Conservation (phyloP, 1,284 basidiomycete genomes). For the Tilletia caries region DNA sequence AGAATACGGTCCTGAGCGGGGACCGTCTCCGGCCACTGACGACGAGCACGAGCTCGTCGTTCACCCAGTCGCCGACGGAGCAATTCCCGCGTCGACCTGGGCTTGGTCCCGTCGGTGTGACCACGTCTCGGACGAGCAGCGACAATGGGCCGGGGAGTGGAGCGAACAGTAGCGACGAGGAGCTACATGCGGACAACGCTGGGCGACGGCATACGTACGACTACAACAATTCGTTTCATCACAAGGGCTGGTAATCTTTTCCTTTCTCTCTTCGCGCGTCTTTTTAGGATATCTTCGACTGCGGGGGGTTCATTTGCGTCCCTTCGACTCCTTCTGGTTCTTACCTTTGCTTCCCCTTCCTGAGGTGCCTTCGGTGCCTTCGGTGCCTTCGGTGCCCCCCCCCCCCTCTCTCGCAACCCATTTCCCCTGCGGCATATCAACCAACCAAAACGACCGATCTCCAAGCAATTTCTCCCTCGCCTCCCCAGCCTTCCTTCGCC, state of each 20-base stretch:
- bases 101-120: background rate
- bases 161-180: conserved; percentile 6
- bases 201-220: conserved; percentile 37
- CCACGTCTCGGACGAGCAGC: background rate
- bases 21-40: conserved; percentile 38
- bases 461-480: too few relatives aligned
- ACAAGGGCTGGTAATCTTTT: conserved; percentile 42
- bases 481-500: too few relatives aligned
- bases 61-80: background rate
- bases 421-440: too few relatives aligned
- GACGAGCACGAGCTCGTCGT: conserved; percentile 25
- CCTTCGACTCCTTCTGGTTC: too few relatives aligned
- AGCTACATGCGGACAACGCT: conserved; percentile 11
- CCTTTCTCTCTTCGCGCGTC: background rate
- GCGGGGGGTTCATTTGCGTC: too few relatives aligned
- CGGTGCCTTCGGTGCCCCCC: too few relatives aligned
- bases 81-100: background rate
- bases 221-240: conserved; percentile 40
- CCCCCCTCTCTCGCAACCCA: too few relatives aligned
- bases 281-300: too few relatives aligned
- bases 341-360: too few relatives aligned
- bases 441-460: too few relatives aligned
- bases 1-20: conserved; percentile 37
- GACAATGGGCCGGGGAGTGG: conserved; percentile 11
- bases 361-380: too few relatives aligned